Evolutionary conservation across 257 asterid genomes (phyloP), one percentile per base, ranked within the genome.

Genomic region (Penstemon barbatus): DNA sequence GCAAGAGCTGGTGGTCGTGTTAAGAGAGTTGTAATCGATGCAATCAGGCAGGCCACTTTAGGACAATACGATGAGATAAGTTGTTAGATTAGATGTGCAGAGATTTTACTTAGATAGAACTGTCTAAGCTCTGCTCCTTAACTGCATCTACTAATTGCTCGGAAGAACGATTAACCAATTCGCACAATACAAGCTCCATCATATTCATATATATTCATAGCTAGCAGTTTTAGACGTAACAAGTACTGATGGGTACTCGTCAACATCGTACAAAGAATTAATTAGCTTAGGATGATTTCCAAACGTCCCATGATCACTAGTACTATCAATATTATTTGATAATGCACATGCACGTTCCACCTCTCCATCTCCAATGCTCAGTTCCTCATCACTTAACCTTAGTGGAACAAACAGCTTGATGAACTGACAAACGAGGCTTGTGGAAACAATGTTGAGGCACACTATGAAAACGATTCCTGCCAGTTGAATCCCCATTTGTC

Each of bases 401-500:
- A 85, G 81, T 3, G 86, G 85, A 58, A 83, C 79, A 5, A 81
- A 63, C 58, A 74, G 13, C 68, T 50, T 77, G 18, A 83, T 71
- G 36, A 81, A 42, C 71, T 79, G 42, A 60, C 91, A 85, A 37
- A 83, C 72, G 19, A 79, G 18, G 68, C 75, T 80, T 3, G 88
- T 85, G 3, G 11, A 60, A 7, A 77, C 75, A 45, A 83, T 33
- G 40, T 85, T 85, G 25, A 83, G 72, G 13, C 77, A 74, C 72
- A 75, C 74, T 3, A 83, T 73, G 56, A 80, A 85, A 3, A 63
- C 52, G 43, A 80, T 39, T 4, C 86, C 91, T 0, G 69, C 39
- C 13, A 83, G 49, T 56, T 85, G 91, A 67, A 72, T 33, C 48
- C 78, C 77, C 74, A 85, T 71, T 70, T 85, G 91, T 8, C 58